A percentile compares a stretch with the other conserved stretches of the same genome.
phyloP scores from a whole-genome alignment of 140 eudicot genomes.

The Oenanthe javanica region DNA sequence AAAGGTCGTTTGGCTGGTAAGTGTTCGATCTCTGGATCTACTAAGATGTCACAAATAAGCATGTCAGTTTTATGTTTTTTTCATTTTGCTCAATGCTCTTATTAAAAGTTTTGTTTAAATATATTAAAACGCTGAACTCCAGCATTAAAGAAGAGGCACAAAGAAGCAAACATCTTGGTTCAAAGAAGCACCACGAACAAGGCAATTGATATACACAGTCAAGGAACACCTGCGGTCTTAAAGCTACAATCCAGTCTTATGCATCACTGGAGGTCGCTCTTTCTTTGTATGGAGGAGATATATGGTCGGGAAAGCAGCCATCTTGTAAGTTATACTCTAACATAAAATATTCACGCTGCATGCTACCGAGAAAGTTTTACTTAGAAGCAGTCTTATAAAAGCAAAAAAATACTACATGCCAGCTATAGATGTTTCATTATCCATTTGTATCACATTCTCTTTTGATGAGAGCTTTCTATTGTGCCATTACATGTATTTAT shows the following conservation, averaged over 20 bases:
- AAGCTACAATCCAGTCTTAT: no score
- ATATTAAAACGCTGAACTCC: neutral
- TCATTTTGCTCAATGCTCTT: neutral
- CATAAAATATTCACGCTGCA: neutral
- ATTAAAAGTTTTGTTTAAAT: neutral
- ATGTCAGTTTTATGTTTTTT: neutral
- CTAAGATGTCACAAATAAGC: neutral
- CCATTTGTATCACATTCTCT: neutral
- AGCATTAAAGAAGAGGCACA: constrained; percentile 60
- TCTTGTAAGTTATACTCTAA: constrained; percentile 50
- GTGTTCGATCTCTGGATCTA: constrained; percentile 5
- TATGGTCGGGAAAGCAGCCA: constrained; percentile 60
- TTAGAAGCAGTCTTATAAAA: neutral
- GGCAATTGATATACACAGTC: no score
- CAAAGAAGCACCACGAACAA: no score
- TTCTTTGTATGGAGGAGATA: no score
- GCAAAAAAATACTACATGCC: neutral
- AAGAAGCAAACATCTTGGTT: no score
- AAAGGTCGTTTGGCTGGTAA: constrained; percentile 82
- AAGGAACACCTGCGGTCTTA: no score
- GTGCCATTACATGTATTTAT: neutral
- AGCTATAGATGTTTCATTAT: neutral
- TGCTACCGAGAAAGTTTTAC: neutral
- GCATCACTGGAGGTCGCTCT: no score
- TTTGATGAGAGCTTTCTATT: neutral